Percentiles rank a stretch among this genome's conserved stretches.
Conservation (phyloP, 805 yeast species). For the Lipomyces spencermartinsiae region DNA sequence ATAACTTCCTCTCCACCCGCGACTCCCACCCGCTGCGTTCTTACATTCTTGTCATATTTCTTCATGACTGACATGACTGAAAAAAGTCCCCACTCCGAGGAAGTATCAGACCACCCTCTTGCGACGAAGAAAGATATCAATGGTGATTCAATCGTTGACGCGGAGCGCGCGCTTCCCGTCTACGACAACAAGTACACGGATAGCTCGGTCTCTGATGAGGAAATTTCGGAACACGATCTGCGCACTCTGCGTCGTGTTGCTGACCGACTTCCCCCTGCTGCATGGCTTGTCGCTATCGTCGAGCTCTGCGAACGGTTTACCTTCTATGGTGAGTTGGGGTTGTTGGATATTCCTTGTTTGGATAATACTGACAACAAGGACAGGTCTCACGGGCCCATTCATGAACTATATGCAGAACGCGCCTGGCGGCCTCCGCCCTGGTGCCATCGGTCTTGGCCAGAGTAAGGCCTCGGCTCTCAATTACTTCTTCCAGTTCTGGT, state of each 20-base stretch:
- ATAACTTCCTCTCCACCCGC: neutral
- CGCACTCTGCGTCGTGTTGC: constrained; percentile 59
- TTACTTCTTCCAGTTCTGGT: constrained; percentile 80
- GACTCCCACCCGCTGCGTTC: neutral
- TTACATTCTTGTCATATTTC: neutral
- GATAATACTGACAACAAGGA: neutral
- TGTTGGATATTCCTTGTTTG: neutral
- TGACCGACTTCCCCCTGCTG: constrained; percentile 59
- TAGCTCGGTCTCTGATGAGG: constrained; percentile 23
- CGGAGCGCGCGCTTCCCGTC: constrained; percentile 5
- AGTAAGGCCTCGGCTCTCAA: constrained; percentile 74
- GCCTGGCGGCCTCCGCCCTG: constrained; percentile 51
- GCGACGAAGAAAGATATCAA: constrained; percentile 12
- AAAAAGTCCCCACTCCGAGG: constrained; percentile 21
- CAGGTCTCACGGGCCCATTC: constrained; percentile 65
- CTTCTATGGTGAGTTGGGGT: constrained; percentile 62
- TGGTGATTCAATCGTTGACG: constrained; percentile 3
- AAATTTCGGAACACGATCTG: constrained; percentile 61
- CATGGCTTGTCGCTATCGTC: constrained; percentile 70
- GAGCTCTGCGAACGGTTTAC: constrained; percentile 84
- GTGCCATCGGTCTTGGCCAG: constrained; percentile 66
- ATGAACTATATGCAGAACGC: constrained; percentile 75
- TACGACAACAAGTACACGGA: constrained; percentile 13
- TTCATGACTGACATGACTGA: constrained; percentile 26
- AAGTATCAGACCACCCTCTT: constrained; percentile 19